A percentile compares a stretch with the other conserved stretches of the same genome.
These are phyloP conservation scores for Inga oerstediana DNA, from an alignment of 306 rosid species.

Conservation along the genomic window DNA sequence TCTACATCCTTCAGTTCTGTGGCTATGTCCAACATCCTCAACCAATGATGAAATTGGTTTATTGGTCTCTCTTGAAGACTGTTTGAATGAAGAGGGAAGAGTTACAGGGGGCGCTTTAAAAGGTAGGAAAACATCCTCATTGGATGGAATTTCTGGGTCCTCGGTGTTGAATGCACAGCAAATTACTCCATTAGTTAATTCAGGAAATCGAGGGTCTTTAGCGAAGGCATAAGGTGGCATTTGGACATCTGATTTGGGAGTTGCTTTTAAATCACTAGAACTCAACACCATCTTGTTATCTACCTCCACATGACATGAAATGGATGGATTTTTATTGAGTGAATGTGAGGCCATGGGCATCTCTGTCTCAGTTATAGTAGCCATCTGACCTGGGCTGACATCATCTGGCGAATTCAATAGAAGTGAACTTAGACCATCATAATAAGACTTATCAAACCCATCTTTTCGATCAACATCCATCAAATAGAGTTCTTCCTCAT, in stretches of 20 bases:
- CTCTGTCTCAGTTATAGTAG: slow-evolving; percentile 41
- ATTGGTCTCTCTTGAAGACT: slow-evolving; percentile 37
- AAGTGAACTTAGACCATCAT: slow-evolving; percentile 87
- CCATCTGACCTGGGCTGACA: slow-evolving; percentile 46
- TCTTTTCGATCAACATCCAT: slow-evolving; percentile 69
- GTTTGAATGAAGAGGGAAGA: slow-evolving; percentile 30
- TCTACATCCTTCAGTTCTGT: slow-evolving; percentile 46
- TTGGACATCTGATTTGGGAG: slow-evolving; percentile 43
- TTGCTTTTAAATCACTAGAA: slow-evolving; percentile 41
- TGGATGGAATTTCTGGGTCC: slow-evolving; percentile 79
- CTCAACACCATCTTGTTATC: slow-evolving; percentile 44
- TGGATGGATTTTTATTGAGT: slow-evolving; percentile 36
- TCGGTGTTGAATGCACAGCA: slow-evolving; percentile 69
- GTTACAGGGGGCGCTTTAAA: slow-evolving; percentile 47
- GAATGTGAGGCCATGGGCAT: slow-evolving; percentile 41
- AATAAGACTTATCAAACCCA: slow-evolving; percentile 73
- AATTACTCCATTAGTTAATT: slow-evolving; percentile 48
- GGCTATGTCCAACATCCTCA: slow-evolving; percentile 43
- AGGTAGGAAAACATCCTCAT: slow-evolving; percentile 73
- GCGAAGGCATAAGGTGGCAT: slow-evolving; percentile 50
- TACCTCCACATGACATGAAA: slow-evolving; percentile 44
- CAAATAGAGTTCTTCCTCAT: slow-evolving; percentile 76
- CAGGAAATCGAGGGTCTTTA: slow-evolving; percentile 55
- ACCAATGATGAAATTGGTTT: slow-evolving; percentile 46
- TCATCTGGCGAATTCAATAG: slow-evolving; percentile 60